Evolutionary conservation across 805 yeast species (phyloP).

Genomic region (Ogataea parapolymorpha): DNA sequence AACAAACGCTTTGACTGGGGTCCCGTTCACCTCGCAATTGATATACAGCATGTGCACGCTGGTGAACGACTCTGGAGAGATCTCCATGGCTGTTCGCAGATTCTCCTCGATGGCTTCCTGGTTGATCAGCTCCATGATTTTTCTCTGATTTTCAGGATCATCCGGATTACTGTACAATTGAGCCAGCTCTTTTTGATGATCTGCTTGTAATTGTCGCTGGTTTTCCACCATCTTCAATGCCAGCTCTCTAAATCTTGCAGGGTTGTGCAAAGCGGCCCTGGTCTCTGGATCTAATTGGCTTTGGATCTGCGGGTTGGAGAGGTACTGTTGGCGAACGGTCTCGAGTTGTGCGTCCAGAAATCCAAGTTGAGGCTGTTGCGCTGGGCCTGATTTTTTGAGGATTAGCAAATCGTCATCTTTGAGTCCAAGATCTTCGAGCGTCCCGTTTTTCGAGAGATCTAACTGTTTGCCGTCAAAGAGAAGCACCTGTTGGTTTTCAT

Average conservation of each 20-base stretch:
- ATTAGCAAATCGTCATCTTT: constrained; percentile 60
- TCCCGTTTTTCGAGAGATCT: constrained; percentile 24
- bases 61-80: constrained; percentile 87
- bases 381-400: constrained; percentile 27
- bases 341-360: constrained; percentile 39
- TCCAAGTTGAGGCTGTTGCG: constrained; percentile 18
- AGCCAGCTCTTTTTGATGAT: constrained; percentile 39
- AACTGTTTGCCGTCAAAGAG: constrained; percentile 45
- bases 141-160: constrained; percentile 62
- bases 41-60: constrained; percentile 82
- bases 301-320: constrained; percentile 37
- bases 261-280: constrained; percentile 17
- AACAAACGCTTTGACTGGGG: constrained; percentile 84
- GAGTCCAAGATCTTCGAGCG: constrained; percentile 47
- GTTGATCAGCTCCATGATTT: constrained; percentile 63
- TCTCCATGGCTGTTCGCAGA: constrained; percentile 73
- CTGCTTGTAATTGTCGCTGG: constrained; percentile 10
- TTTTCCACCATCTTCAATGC: constrained; percentile 34
- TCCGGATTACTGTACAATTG: constrained; percentile 63
- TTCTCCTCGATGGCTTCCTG: constrained; percentile 78
- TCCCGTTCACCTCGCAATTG: constrained; percentile 72
- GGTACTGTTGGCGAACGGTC: constrained; percentile 44
- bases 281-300: constrained; percentile 27
- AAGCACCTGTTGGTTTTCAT: constrained; percentile 45
- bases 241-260: constrained; percentile 29